Conservation (phyloP, 1,284 basidiomycete species). For the Psilocybe mexicana region DNA sequence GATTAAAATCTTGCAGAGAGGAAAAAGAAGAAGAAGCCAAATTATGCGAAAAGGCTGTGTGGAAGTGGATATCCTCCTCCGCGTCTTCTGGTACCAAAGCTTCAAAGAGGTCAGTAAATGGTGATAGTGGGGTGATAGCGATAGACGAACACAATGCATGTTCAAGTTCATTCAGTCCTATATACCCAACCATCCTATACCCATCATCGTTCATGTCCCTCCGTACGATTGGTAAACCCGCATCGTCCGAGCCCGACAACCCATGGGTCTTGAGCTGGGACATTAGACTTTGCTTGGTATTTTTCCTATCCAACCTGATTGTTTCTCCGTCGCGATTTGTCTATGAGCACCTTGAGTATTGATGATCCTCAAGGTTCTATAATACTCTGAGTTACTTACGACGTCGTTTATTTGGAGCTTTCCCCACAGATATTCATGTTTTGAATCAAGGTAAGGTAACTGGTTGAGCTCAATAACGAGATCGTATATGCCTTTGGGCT, state of each 20-base stretch:
- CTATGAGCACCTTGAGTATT: constrained; percentile 35
- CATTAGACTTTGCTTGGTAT: constrained; percentile 72
- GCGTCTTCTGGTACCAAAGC: constrained; percentile 78
- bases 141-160: constrained; percentile 80
- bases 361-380: neutral
- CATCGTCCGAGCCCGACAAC: constrained; percentile 69
- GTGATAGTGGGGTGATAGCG: constrained; percentile 13
- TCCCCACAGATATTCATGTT: constrained; percentile 88
- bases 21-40: constrained; percentile 57
- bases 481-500: constrained; percentile 95
- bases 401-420: constrained; percentile 73
- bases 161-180: constrained; percentile 91
- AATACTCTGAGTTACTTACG: constrained; percentile 43
- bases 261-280: constrained; percentile 66
- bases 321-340: constrained; percentile 63
- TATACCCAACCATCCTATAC: constrained; percentile 84
- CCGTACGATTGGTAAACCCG: constrained; percentile 85
- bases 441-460: constrained; percentile 89
- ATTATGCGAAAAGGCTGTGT: constrained; percentile 44
- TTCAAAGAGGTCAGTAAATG: constrained; percentile 30
- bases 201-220: constrained; percentile 45
- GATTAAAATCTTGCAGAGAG: constrained; percentile 49
- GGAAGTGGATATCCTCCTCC: constrained; percentile 67
- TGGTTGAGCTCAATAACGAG: constrained; percentile 82
- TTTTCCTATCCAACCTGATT: constrained; percentile 65